Evolutionary conservation across 805 yeast genomes (phyloP).

Genomic region (Phaffomyces thermotolerans): DNA sequence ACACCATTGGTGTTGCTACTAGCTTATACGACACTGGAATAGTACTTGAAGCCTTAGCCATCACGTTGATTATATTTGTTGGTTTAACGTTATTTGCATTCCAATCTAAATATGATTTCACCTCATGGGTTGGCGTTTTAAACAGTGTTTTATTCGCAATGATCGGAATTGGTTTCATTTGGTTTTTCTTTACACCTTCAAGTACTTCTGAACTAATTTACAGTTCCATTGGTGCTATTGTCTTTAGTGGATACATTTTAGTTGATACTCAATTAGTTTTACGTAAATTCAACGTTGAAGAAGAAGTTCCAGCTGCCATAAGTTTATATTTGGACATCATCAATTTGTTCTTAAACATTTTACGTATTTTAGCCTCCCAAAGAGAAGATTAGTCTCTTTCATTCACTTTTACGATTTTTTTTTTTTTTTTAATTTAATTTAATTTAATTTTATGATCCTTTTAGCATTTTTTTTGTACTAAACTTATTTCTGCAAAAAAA

Average conservation of each 20-base stretch:
- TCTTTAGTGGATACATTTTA: constrained; percentile 65
- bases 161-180: constrained; percentile 64
- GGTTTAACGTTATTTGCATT: constrained; percentile 73
- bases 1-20: constrained; percentile 61
- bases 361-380: constrained; percentile 47
- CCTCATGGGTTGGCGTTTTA: constrained; percentile 55
- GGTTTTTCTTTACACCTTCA: constrained; percentile 55
- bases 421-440: neutral
- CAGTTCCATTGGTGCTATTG: constrained; percentile 64
- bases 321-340: constrained; percentile 73
- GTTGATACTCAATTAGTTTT: constrained; percentile 78
- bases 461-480: neutral
- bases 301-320: constrained; percentile 77
- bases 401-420: neutral
- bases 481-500: neutral
- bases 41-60: constrained; percentile 61
- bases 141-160: constrained; percentile 55
- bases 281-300: constrained; percentile 72
- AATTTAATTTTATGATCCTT: neutral
- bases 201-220: constrained; percentile 55
- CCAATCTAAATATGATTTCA: constrained; percentile 71
- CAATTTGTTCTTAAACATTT: constrained; percentile 70
- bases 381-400: constrained; percentile 15
- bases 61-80: constrained; percentile 64
- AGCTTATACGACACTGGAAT: constrained; percentile 54